Conservation (phyloP, 1,284 basidiomycete species). For the Irpex sp. region DNA sequence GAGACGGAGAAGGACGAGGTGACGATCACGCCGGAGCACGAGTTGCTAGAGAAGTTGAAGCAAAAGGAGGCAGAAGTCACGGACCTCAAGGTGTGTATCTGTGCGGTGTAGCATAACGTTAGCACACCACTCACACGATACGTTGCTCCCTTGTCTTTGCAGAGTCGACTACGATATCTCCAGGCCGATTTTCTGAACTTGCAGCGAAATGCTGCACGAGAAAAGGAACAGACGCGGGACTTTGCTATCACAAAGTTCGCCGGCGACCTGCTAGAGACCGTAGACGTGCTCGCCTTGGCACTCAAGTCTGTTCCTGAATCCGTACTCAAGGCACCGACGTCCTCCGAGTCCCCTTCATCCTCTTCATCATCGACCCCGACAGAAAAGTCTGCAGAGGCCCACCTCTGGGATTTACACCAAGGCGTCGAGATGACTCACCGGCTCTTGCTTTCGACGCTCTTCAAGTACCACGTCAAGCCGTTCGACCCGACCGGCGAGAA, state of each 20-base stretch:
- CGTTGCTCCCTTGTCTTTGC: not conserved
- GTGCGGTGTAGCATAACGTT: not conserved
- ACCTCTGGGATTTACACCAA: slow-evolving; percentile 72
- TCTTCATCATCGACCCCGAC: slow-evolving; percentile 30
- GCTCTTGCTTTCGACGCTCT: slow-evolving; percentile 85
- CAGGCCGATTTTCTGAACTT: slow-evolving; percentile 96
- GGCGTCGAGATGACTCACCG: slow-evolving; percentile 94
- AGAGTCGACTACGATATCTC: slow-evolving; percentile 84
- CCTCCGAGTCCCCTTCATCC: slow-evolving; percentile 25
- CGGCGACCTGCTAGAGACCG: slow-evolving; percentile 83
- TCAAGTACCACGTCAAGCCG: slow-evolving; percentile 87
- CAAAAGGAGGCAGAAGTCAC: slow-evolving; percentile 69
- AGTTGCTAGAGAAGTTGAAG: slow-evolving; percentile 50
- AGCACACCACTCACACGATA: not conserved
- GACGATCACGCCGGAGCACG: slow-evolving; percentile 31
- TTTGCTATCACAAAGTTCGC: slow-evolving; percentile 94
- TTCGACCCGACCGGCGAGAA: slow-evolving; percentile 90
- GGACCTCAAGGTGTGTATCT: slow-evolving; percentile 66
- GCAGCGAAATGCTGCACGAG: slow-evolving; percentile 85
- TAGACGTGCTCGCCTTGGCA: slow-evolving; percentile 89
- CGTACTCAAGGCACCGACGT: slow-evolving; percentile 33
- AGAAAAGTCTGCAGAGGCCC: slow-evolving; percentile 50
- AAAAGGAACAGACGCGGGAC: slow-evolving; percentile 90
- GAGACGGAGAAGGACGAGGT: slow-evolving; percentile 29
- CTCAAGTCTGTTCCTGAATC: slow-evolving; percentile 79